Base-by-base conservation (phyloP, 108 stramenopile species). In the Schizochytrium sp. region DNA sequence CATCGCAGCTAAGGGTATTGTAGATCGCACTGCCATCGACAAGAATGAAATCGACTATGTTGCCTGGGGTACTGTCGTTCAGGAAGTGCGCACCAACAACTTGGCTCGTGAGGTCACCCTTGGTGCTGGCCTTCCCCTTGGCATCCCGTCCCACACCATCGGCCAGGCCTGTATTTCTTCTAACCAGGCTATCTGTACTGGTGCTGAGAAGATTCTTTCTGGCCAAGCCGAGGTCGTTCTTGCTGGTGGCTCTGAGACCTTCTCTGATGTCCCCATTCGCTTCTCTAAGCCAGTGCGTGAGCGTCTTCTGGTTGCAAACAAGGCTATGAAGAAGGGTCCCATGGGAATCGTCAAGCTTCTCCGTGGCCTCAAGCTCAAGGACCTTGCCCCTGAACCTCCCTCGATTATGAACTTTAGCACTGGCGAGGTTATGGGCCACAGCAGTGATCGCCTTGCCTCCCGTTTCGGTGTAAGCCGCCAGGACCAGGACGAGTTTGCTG, bases 341-440 rank as follows among this genome's bases (percentile, higher is more conserved):
- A 38, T 95, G 8, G 96, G 92, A 2, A 69, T 96, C 45, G 88
- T 92, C 7, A 96, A 97, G 76, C 90, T 98, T 73, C 88, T 97
- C 41, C 97, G 97, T 92, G 97, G 97, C 4, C 93, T 99, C 56
- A 96, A 95, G 89, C 76, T 94, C 89, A 96, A 95, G 76, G 98
- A 98, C 91, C 88, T 99, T 15, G 92, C 93, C 46, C 93, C 98
- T 72, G 99, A 99, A 89, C 95, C 97, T 1, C 99, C 99, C 1
- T 97, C 98, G 41, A 99, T 99, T 92, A 97, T 97, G 40, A 99
- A 99, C 92, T 99, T 97, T 90, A 97, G 97, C 4, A 98, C 98
- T 3, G 99, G 98, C 15, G 99, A 99, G 90, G 97, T 99, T n/a
- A 99, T 99, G 99, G 99, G 98, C 3, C 96, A 98, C 89, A 93